Conservation (phyloP, 495 filamentous ascomycete genomes). For the Penicillium coprophilum region DNA sequence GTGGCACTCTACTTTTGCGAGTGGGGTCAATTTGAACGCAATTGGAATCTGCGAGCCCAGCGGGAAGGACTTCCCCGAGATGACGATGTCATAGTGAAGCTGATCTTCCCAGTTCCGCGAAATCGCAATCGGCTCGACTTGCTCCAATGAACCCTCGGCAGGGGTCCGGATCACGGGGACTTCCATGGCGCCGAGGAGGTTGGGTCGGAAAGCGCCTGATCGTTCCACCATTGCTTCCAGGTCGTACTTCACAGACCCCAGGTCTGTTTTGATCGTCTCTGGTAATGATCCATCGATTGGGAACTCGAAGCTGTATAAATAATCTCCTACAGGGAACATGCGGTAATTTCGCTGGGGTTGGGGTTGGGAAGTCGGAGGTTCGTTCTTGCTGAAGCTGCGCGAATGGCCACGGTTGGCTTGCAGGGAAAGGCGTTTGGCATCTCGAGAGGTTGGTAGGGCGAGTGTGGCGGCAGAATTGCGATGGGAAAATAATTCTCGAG, state of each 20-base stretch:
- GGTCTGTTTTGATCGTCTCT: slow-evolving; percentile 87
- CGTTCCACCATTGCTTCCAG: slow-evolving; percentile 86
- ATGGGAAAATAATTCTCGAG: slow-evolving; percentile 43
- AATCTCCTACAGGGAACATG: slow-evolving; percentile 84
- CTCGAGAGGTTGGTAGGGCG: slow-evolving; percentile 43
- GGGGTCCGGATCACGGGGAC: slow-evolving; percentile 85
- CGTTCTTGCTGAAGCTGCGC: slow-evolving; percentile 82
- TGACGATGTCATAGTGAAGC: slow-evolving; percentile 97
- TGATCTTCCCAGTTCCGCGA: slow-evolving; percentile 98
- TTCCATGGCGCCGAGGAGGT: slow-evolving; percentile 81
- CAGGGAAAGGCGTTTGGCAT: slow-evolving; percentile 69
- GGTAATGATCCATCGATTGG: slow-evolving; percentile 89
- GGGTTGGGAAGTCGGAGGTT: slow-evolving; percentile 56
- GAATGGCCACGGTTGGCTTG: slow-evolving; percentile 72
- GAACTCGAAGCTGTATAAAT: slow-evolving; percentile 92
- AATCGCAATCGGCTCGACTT: slow-evolving; percentile 94
- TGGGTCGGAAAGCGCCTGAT: slow-evolving; percentile 88
- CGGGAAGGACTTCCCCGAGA: slow-evolving; percentile 97
- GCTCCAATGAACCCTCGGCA: slow-evolving; percentile 87
- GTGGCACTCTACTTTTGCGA: slow-evolving; percentile 96
- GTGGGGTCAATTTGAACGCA: slow-evolving; percentile 92
- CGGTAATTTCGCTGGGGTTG: slow-evolving; percentile 86
- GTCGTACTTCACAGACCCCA: slow-evolving; percentile 86
- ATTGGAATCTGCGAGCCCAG: slow-evolving; percentile 91
- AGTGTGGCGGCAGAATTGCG: slow-evolving; percentile 39